A percentile compares a stretch with the other conserved stretches of the same genome.
These are phyloP conservation scores for Paraconiothyrium brasiliense DNA, from an alignment of 2,329 filamentous ascomycete genomes.

Conservation along the genomic window DNA sequence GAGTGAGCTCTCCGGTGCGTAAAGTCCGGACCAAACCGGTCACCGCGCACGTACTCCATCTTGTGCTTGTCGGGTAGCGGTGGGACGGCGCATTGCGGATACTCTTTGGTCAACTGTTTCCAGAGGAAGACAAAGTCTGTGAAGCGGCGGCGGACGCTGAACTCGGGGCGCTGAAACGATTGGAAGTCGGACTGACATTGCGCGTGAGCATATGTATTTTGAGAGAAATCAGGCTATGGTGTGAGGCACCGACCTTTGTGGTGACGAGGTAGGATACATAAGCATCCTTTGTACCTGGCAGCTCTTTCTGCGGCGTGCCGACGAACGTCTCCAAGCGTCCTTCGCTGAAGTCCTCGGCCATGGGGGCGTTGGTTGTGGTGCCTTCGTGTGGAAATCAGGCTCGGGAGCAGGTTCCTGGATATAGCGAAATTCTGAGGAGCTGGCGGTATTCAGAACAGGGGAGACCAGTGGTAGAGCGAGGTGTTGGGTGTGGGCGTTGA, in stretches of 20 bases:
- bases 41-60: constrained; percentile 97
- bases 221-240: constrained; percentile 21
- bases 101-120: constrained; percentile 87
- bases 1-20: constrained; percentile 88
- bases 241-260: constrained; percentile 71
- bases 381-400: neutral
- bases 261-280: constrained; percentile 96
- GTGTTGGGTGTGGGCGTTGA: constrained; percentile 9
- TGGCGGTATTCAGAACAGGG: constrained; percentile 16
- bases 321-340: constrained; percentile 87
- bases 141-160: constrained; percentile 86
- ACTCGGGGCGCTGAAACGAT: constrained; percentile 84
- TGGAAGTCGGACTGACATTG: constrained; percentile 83
- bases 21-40: constrained; percentile 94
- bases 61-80: constrained; percentile 98
- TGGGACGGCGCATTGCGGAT: constrained; percentile 89
- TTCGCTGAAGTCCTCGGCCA: constrained; percentile 54
- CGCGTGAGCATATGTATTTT: constrained; percentile 17
- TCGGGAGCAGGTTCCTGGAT: neutral
- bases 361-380: constrained; percentile 15
- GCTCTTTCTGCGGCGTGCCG: constrained; percentile 87
- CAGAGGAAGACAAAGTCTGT: constrained; percentile 98
- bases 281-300: constrained; percentile 93
- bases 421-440: neutral
- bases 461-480: constrained; percentile 11